A percentile compares a stretch with the other conserved stretches of the same genome.
Conservation (phyloP, 148 eudicot species). For the Arctostaphylos glauca region DNA sequence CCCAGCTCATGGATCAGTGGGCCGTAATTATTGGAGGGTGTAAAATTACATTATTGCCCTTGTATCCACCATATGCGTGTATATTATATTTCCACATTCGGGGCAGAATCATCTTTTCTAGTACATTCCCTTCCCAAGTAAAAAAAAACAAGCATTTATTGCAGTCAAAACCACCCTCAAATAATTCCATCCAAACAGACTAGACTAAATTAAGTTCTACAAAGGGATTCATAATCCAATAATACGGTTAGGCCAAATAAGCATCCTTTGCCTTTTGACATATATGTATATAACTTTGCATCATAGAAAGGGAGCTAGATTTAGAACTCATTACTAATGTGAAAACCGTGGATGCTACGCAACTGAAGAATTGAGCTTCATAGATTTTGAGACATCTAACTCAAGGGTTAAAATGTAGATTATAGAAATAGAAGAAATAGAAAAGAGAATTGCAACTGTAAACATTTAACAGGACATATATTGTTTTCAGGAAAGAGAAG, state of each 20-base stretch:
- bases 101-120: too few relatives aligned
- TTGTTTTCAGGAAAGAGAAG: slow-evolving; percentile 20
- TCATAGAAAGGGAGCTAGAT: background rate
- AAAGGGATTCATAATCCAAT: too few relatives aligned
- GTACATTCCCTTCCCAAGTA: too few relatives aligned
- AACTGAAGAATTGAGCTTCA: background rate
- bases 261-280: background rate
- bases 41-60: too few relatives aligned
- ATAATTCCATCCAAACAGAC: too few relatives aligned
- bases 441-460: background rate
- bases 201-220: too few relatives aligned
- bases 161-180: too few relatives aligned
- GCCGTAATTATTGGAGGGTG: too few relatives aligned
- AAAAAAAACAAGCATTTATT: too few relatives aligned
- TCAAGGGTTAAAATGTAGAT: background rate
- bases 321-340: background rate
- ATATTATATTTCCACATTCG: too few relatives aligned
- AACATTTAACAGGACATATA: background rate
- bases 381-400: background rate
- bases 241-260: background rate
- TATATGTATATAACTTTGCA: slow-evolving; percentile 3
- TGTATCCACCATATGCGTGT: too few relatives aligned
- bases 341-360: background rate
- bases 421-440: background rate
- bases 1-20: too few relatives aligned